Conservation (phyloP, 2,329 filamentous ascomycete species). For the Trichoderma sp. region DNA sequence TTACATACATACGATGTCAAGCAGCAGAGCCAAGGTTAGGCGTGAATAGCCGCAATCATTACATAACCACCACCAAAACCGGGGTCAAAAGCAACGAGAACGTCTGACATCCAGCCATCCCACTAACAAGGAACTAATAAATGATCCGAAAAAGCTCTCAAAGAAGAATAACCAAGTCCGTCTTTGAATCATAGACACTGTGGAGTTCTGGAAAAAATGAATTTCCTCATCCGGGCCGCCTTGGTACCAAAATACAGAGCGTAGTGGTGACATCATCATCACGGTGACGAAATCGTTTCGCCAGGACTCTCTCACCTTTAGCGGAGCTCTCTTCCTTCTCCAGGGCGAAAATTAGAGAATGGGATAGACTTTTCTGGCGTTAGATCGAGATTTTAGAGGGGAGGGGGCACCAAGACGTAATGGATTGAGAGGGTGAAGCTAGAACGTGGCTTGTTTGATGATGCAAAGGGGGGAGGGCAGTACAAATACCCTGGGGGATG, state of each 20-base stretch:
- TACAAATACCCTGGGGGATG: conserved; percentile 23
- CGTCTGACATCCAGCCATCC: neutral
- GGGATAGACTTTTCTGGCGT: neutral
- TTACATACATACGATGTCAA: neutral
- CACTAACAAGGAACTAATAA: neutral
- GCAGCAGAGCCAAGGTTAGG: neutral
- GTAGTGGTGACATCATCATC: conserved; percentile 23
- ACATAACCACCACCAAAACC: neutral
- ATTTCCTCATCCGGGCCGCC: conserved; percentile 12
- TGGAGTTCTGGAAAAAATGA: conserved; percentile 11
- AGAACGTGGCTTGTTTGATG: neutral
- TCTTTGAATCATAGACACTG: neutral
- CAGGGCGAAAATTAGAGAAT: neutral
- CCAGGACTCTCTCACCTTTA: neutral
- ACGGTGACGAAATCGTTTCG: conserved; percentile 18
- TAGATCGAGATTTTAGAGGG: neutral
- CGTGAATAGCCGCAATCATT: neutral
- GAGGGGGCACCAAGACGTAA: conserved; percentile 13
- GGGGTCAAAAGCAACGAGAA: neutral
- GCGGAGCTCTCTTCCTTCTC: neutral
- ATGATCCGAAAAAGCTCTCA: neutral
- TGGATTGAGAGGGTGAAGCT: neutral
- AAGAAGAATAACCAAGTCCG: neutral
- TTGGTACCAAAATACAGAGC: neutral
- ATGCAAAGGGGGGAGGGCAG: neutral